These are phyloP conservation scores for Gossypium lobatum DNA, from an alignment of 441 rosid genomes.

Conservation along the genomic window DNA sequence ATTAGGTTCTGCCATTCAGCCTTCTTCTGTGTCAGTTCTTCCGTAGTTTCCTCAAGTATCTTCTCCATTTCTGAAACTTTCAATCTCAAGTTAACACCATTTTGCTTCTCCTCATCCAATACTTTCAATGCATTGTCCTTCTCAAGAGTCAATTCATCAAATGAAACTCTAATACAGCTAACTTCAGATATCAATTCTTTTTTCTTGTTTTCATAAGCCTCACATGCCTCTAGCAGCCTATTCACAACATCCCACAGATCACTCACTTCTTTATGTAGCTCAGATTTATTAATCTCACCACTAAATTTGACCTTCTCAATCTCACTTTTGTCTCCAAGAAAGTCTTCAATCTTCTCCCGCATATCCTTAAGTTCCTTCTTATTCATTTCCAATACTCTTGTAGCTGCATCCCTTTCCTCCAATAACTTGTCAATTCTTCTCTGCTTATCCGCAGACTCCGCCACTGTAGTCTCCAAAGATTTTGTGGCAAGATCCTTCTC, in stretches of 20 bases:
- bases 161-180: conserved; percentile 25
- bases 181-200: conserved; percentile 28
- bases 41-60: conserved; percentile 22
- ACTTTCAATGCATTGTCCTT: conserved; percentile 33
- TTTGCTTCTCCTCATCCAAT: conserved; percentile 36
- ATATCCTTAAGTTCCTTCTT: conserved; percentile 26
- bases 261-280: conserved; percentile 30
- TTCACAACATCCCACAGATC: conserved; percentile 28
- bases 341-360: conserved; percentile 27
- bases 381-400: conserved; percentile 17
- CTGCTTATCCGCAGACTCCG: conserved; percentile 21
- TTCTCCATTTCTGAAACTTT: conserved; percentile 34
- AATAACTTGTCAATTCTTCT: conserved; percentile 18
- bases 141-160: conserved; percentile 29
- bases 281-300: conserved; percentile 36
- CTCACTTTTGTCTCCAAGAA: conserved; percentile 40
- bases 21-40: conserved; percentile 26
- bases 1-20: conserved; percentile 25
- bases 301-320: conserved; percentile 31
- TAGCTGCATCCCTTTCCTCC: conserved; percentile 18
- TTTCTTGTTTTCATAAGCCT: conserved; percentile 28
- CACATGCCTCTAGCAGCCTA: conserved; percentile 27
- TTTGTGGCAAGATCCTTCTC: conserved; percentile 16
- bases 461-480: conserved; percentile 18
- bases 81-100: conserved; percentile 25